A percentile compares a stretch with the other conserved stretches of the same genome.
Conservation (phyloP, 2,329 filamentous ascomycete species). For the Coniochaeta prunicola region DNA sequence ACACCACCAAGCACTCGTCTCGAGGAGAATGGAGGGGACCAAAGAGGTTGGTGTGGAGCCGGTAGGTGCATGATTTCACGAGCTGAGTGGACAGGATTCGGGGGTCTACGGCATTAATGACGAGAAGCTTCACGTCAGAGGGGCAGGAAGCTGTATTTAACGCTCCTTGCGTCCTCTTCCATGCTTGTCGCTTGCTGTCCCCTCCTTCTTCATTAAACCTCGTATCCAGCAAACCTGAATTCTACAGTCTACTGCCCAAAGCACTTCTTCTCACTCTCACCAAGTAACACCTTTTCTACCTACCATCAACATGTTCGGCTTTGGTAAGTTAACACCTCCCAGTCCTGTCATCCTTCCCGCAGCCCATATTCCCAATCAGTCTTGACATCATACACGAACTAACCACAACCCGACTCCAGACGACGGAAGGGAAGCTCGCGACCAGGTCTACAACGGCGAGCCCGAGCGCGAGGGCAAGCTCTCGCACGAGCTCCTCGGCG, state of each 20-base stretch:
- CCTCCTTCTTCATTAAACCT: not conserved
- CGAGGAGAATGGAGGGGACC: not conserved
- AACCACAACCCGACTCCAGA: slow-evolving; percentile 19
- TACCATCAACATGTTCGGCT: slow-evolving; percentile 12
- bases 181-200: not conserved
- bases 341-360: not conserved
- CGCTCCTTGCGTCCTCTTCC: not conserved
- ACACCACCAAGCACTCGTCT: not conserved
- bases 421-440: slow-evolving; percentile 32
- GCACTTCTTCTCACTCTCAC: not conserved
- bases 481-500: slow-evolving; percentile 67
- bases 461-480: slow-evolving; percentile 50
- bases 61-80: not conserved
- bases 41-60: not conserved
- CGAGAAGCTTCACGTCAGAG: not conserved
- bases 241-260: not conserved
- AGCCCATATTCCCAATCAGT: too few species aligned
- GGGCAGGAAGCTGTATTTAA: not conserved
- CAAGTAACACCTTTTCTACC: not conserved
- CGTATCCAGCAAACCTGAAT: slow-evolving; percentile 3
- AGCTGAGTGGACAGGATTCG: not conserved
- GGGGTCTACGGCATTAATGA: not conserved
- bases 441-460: slow-evolving; percentile 32
- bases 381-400: not conserved
- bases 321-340: slow-evolving; percentile 7